phyloP scores from a whole-genome alignment of 2,329 filamentous ascomycete genomes.

The Colletotrichum sp. region DNA sequence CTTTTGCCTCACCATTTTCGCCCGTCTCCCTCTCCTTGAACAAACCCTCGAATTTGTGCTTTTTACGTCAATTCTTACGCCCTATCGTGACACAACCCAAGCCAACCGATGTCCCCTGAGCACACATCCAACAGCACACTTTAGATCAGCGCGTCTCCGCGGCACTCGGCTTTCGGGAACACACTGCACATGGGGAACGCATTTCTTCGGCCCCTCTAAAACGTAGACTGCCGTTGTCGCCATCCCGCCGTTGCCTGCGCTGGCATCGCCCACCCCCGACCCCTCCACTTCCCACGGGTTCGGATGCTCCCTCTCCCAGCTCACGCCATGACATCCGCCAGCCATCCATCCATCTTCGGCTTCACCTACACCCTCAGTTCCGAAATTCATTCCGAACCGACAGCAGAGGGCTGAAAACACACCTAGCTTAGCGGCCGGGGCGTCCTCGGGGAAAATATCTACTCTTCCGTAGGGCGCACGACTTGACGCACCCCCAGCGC shows the following conservation, averaged over 20 bases:
- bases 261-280: not conserved
- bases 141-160: not conserved
- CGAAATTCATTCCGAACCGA: not conserved
- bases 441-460: not conserved
- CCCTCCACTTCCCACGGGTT: not conserved
- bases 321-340: not conserved
- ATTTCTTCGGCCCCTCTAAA: not conserved
- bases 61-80: not conserved
- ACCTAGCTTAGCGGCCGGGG: not conserved
- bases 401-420: not conserved
- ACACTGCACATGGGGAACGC: not conserved
- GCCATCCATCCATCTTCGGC: not conserved
- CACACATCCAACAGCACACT: not conserved
- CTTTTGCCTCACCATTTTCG: not conserved
- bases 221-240: not conserved
- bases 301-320: conserved; percentile 5
- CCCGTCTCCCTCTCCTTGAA: not conserved
- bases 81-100: not conserved
- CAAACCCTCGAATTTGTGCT: not conserved
- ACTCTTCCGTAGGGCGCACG: not conserved
- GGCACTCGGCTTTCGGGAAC: not conserved
- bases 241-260: not conserved
- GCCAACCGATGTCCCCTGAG: not conserved
- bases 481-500: not conserved
- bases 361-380: not conserved